Percentiles rank a stretch among this genome's conserved stretches.
phyloP scores from a whole-genome alignment of 495 filamentous ascomycete species.

The Penicillium paradoxum region DNA sequence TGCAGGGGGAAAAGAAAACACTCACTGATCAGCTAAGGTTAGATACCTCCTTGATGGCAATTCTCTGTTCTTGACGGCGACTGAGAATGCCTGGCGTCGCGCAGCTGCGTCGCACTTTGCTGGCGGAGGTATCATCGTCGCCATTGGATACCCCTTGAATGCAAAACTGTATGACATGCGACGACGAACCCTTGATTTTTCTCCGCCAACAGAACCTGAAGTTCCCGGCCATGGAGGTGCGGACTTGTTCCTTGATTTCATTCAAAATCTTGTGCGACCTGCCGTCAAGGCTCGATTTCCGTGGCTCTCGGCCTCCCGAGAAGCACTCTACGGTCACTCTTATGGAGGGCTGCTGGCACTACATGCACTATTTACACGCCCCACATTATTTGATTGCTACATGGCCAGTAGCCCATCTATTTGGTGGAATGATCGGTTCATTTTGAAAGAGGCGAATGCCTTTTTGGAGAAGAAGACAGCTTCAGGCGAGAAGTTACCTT shows the following conservation, averaged over 20 bases:
- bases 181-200: slow-evolving; percentile 19
- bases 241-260: slow-evolving; percentile 24
- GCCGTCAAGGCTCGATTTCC: slow-evolving; percentile 17
- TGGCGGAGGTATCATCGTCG: slow-evolving; percentile 22
- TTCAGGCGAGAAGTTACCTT: neutral
- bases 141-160: slow-evolving; percentile 24
- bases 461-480: slow-evolving; percentile 9
- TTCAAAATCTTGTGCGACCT: slow-evolving; percentile 15
- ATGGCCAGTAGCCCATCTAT: slow-evolving; percentile 25
- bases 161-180: slow-evolving; percentile 15
- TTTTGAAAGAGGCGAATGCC: slow-evolving; percentile 13
- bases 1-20: neutral
- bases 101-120: slow-evolving; percentile 13
- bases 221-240: slow-evolving; percentile 17
- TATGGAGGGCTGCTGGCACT: slow-evolving; percentile 24
- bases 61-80: slow-evolving; percentile 26
- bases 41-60: slow-evolving; percentile 30
- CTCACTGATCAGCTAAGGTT: neutral
- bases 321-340: slow-evolving; percentile 25
- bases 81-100: slow-evolving; percentile 22
- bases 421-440: slow-evolving; percentile 21
- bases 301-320: slow-evolving; percentile 3
- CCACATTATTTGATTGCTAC: slow-evolving; percentile 19
- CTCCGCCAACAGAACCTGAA: slow-evolving; percentile 12
- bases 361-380: slow-evolving; percentile 23